Evolutionary conservation across 129 eudicot species (phyloP).

Genomic region (Tanacetum coccineum): DNA sequence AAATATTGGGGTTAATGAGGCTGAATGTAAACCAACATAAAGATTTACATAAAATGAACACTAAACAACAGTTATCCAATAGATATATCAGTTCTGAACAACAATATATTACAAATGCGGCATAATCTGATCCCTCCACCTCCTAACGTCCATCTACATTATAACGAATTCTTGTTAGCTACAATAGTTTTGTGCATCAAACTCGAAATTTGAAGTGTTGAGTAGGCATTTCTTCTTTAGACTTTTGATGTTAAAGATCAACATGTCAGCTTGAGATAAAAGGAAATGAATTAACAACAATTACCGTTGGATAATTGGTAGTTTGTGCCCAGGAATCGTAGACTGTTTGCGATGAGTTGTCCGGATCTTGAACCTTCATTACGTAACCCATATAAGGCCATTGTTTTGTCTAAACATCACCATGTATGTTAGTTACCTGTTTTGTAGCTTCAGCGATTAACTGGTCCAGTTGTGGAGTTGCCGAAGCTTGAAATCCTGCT

Average conservation of each 20-base stretch:
- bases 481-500: too few species aligned
- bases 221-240: not conserved
- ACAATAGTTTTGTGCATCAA: not conserved
- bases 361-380: conserved; percentile 79
- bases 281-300: conserved; percentile 7
- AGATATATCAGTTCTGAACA: conserved; percentile 54
- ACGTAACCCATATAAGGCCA: too few species aligned
- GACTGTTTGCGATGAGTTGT: conserved; percentile 75
- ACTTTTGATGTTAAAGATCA: conserved; percentile 10
- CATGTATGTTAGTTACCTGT: too few species aligned
- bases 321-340: conserved; percentile 65
- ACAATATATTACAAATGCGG: conserved; percentile 85
- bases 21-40: too few species aligned
- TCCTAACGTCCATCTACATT: conserved; percentile 68
- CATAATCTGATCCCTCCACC: conserved; percentile 84
- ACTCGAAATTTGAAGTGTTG: not conserved
- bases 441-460: too few species aligned
- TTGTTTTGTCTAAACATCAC: too few species aligned
- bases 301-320: conserved; percentile 41
- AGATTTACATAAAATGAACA: not conserved
- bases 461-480: too few species aligned
- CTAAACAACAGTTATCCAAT: conserved; percentile 55
- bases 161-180: conserved; percentile 25
- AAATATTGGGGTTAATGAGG: too few species aligned
- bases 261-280: conserved; percentile 17